These are phyloP conservation scores for Prunus salicina DNA, from an alignment of 306 rosid species.

Conservation along the genomic window DNA sequence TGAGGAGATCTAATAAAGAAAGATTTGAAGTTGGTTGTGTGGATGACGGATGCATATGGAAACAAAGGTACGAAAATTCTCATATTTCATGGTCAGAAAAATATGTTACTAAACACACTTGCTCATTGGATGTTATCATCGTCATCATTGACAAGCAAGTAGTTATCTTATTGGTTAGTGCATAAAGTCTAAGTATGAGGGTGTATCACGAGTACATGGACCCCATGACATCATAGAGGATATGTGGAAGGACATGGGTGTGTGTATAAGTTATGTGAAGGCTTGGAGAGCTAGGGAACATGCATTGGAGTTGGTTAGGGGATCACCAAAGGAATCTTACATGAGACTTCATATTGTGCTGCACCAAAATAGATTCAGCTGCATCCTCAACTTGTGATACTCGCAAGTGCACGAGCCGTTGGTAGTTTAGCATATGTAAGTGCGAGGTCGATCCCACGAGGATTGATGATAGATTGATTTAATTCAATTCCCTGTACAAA, in stretches of 20 bases:
- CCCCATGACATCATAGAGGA: too few relatives aligned
- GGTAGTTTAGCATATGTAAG: too few relatives aligned
- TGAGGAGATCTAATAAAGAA: too few relatives aligned
- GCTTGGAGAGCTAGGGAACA: conserved; percentile 19
- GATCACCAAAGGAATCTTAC: background rate
- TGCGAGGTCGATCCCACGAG: too few relatives aligned
- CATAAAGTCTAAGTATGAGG: conserved; percentile 13
- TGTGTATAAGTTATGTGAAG: conserved; percentile 17
- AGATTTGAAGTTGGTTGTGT: too few relatives aligned
- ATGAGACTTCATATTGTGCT: background rate
- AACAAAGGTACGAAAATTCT: background rate
- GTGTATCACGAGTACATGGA: background rate
- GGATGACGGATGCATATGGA: too few relatives aligned
- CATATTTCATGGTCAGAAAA: conserved; percentile 15
- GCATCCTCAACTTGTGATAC: too few relatives aligned
- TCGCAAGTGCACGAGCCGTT: too few relatives aligned
- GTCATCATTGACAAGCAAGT: conserved; percentile 5
- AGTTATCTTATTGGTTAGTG: conserved; percentile 12
- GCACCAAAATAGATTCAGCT: too few relatives aligned
- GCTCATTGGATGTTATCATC: conserved; percentile 6
- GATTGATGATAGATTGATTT: too few relatives aligned
- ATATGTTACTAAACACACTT: conserved; percentile 4
- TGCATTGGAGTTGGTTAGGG: background rate
- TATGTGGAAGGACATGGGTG: background rate
- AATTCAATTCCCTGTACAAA: too few relatives aligned